Conservation (phyloP, 257 asterid species). For the Sherardia arvensis region DNA sequence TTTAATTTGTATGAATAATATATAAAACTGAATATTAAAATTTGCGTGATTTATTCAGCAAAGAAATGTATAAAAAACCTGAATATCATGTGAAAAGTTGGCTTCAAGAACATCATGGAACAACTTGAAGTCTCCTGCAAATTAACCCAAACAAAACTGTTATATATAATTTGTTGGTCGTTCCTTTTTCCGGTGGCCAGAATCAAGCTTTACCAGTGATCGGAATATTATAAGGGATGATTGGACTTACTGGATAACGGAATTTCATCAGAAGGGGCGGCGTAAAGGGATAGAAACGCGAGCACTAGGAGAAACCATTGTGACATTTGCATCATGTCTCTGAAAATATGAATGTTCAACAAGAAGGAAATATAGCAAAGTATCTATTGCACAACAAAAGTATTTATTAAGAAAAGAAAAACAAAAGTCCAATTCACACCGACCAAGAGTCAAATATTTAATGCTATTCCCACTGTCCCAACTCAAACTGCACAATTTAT, state of each 20-base stretch:
- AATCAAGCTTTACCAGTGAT: not conserved
- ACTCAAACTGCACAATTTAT: too few relatives aligned
- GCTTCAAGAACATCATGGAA: not conserved
- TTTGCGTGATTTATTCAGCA: not conserved
- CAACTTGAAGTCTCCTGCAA: not conserved
- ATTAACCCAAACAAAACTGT: too few relatives aligned
- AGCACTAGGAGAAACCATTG: not conserved
- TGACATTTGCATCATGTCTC: not conserved
- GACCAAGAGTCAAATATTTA: too few relatives aligned
- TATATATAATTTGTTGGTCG: not conserved
- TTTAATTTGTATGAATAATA: too few relatives aligned
- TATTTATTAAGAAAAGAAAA: not conserved
- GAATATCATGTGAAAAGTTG: not conserved
- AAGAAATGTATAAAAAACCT: not conserved
- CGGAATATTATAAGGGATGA: not conserved
- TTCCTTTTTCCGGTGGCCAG: not conserved
- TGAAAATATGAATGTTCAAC: not conserved
- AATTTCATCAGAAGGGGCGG: not conserved
- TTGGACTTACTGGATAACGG: not conserved
- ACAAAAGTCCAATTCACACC: not conserved
- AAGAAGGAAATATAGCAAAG: not conserved
- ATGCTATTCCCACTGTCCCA: too few relatives aligned
- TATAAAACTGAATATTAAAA: not conserved
- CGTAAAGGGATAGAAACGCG: not conserved
- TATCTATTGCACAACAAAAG: not conserved